Evolutionary conservation across 768 basidiomycete genomes (phyloP).

Genomic region (Agaricus bisporus): DNA sequence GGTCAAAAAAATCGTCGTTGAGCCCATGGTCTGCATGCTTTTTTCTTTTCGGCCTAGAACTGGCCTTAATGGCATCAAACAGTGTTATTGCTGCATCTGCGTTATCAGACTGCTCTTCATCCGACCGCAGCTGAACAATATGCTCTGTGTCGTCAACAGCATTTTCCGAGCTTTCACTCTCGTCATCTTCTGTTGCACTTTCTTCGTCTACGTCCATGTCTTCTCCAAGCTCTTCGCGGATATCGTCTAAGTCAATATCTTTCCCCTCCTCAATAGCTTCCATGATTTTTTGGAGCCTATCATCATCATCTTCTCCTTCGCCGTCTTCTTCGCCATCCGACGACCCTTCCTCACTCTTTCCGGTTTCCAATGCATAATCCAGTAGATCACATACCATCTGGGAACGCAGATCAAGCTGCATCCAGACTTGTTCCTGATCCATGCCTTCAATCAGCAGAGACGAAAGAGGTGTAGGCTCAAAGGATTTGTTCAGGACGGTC

Average conservation of each 20-base stretch:
- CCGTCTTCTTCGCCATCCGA: background rate
- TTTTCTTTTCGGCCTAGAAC: slow-evolving; percentile 21
- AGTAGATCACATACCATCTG: slow-evolving; percentile 66
- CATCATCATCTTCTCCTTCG: slow-evolving; percentile 73
- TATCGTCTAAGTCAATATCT: slow-evolving; percentile 44
- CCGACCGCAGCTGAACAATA: slow-evolving; percentile 24
- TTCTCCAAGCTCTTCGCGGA: slow-evolving; percentile 9
- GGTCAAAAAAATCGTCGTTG: slow-evolving; percentile 88
- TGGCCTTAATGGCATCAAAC: slow-evolving; percentile 18
- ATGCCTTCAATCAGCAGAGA: slow-evolving; percentile 73
- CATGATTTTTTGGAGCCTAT: slow-evolving; percentile 91
- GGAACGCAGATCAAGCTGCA: slow-evolving; percentile 81
- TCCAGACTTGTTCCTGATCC: slow-evolving; percentile 88
- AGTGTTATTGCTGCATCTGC: slow-evolving; percentile 23
- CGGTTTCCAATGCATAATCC: slow-evolving; percentile 56
- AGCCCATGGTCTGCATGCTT: slow-evolving; percentile 34
- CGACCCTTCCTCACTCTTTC: slow-evolving; percentile 20
- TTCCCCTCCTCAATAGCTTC: slow-evolving; percentile 89
- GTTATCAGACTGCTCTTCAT: slow-evolving; percentile 25
- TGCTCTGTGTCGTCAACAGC: slow-evolving; percentile 12
- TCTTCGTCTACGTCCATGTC: slow-evolving; percentile 18
- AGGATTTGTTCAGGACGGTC: slow-evolving; percentile 24
- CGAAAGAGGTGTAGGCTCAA: slow-evolving; percentile 65
- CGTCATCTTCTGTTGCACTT: slow-evolving; percentile 11
- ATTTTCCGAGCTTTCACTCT: slow-evolving; percentile 15